Base-by-base conservation (phyloP, 495 filamentous ascomycete species). In the Astrothelium subdiscretum region DNA sequence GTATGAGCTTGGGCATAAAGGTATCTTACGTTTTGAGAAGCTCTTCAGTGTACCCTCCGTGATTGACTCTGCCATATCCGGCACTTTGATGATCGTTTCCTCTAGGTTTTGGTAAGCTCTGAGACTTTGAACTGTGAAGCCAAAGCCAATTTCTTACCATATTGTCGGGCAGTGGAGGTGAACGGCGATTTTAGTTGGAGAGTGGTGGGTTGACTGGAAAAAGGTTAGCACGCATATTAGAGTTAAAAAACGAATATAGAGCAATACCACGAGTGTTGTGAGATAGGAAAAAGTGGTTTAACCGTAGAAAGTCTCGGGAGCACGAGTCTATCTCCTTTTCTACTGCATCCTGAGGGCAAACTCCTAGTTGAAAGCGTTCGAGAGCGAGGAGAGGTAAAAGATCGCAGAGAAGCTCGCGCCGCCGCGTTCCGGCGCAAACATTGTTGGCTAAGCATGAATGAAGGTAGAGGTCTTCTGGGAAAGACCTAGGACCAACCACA, bases 41-140 rank as follows among this genome's bases (percentile, higher is more conserved):
- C 96, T 90, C 77, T 96, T 97, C 71, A 99, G 74, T 22, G 95
- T 97, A 60, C 94, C 94, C 75, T 99, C 94, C 43, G 90, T 95
- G 72, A 99, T 97, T 15, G 95, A 99, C 74, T 99, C 94, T 60
- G 94, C 94, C 94, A 99, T 99, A 69, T 92, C 81, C 20, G 94
- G 95, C 68, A 97, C 95, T 77, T 97, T 94, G 73, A 98, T 85
- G 58, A 92, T 76, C 61, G 79, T 85, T 63, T 95, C 90, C 71
- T 90, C 91, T 73, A 42, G 32, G 38, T 0, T 1, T 29, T 15
- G 8, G 2, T 54, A 27, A 54, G 48, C 24, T 11, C 22, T 8
- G 0, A 26, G 24, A 1, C 20, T 8, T 11, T 20, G 29, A 0
- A 0, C 15, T 26, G 26, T 5, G 24, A 10, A 29, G 8, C 4